These are phyloP conservation scores for Pseudocercospora cruenta DNA, from an alignment of 2,329 filamentous ascomycete species.

Conservation along the genomic window DNA sequence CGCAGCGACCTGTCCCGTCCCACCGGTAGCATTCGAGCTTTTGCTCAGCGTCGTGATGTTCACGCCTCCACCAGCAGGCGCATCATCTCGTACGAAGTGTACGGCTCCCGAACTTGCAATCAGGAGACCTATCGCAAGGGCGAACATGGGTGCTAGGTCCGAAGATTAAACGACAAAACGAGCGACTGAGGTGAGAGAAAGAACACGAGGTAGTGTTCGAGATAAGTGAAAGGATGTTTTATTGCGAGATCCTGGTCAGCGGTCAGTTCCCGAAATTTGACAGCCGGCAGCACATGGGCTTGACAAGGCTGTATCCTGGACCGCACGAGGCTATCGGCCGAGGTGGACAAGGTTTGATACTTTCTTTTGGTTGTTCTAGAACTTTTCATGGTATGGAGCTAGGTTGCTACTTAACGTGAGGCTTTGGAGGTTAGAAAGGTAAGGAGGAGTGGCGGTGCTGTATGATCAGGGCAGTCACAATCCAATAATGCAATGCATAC, in stretches of 20 bases:
- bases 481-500: too few relatives aligned
- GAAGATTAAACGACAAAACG: not conserved
- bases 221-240: not conserved
- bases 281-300: not conserved
- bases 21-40: conserved; percentile 2
- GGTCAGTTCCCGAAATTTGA: conserved; percentile 10
- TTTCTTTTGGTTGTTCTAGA: not conserved
- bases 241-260: not conserved
- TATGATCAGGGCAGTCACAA: too few relatives aligned
- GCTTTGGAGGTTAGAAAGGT: not conserved
- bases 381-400: not conserved
- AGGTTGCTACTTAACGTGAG: not conserved
- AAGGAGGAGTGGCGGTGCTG: not conserved
- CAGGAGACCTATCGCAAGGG: not conserved
- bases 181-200: not conserved
- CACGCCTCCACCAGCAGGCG: not conserved
- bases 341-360: not conserved
- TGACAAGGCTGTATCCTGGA: not conserved
- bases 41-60: not conserved
- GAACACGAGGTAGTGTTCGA: not conserved
- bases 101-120: not conserved
- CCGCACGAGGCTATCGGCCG: not conserved
- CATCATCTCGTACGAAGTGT: not conserved
- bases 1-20: conserved; percentile 5
- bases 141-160: not conserved